Conservation (phyloP, 1,284 basidiomycete genomes). For the Marasmius tenuissimus region DNA sequence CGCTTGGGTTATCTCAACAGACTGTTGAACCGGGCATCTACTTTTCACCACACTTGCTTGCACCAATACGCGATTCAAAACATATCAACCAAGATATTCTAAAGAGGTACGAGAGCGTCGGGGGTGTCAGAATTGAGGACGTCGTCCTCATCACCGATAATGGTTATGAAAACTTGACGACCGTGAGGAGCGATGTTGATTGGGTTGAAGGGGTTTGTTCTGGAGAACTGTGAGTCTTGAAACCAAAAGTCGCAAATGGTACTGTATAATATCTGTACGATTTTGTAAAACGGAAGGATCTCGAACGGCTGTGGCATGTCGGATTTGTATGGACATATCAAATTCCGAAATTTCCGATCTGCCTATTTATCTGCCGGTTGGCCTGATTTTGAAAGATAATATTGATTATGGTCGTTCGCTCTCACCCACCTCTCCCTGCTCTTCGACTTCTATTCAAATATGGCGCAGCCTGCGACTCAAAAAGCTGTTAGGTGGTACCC, state of each 20-base stretch:
- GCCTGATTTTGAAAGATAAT: no score
- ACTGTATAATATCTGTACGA: no score
- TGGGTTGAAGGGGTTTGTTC: slow-evolving; percentile 82
- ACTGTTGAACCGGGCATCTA: slow-evolving; percentile 91
- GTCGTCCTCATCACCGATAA: slow-evolving; percentile 71
- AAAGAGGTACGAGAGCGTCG: slow-evolving; percentile 73
- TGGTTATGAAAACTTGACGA: slow-evolving; percentile 78
- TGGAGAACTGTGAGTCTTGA: slow-evolving; percentile 42
- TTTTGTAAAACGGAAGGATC: no score
- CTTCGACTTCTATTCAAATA: not conserved
- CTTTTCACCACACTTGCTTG: slow-evolving; percentile 78
- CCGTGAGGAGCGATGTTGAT: slow-evolving; percentile 72
- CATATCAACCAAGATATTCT: slow-evolving; percentile 75
- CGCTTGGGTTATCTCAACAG: slow-evolving; percentile 28
- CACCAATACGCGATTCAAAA: slow-evolving; percentile 63
- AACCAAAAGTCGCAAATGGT: no score
- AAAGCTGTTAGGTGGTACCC: slow-evolving; percentile 60
- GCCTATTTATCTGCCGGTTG: no score
- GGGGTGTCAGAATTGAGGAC: slow-evolving; percentile 90
- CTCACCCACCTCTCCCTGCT: not conserved
- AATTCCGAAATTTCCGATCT: no score
- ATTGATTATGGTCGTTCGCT: no score
- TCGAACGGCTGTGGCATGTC: no score
- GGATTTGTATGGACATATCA: no score
- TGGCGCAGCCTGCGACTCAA: slow-evolving; percentile 1